These are phyloP conservation scores for Hymenochaete sp. DNA, from an alignment of 1,284 basidiomycete genomes.

Conservation along the genomic window DNA sequence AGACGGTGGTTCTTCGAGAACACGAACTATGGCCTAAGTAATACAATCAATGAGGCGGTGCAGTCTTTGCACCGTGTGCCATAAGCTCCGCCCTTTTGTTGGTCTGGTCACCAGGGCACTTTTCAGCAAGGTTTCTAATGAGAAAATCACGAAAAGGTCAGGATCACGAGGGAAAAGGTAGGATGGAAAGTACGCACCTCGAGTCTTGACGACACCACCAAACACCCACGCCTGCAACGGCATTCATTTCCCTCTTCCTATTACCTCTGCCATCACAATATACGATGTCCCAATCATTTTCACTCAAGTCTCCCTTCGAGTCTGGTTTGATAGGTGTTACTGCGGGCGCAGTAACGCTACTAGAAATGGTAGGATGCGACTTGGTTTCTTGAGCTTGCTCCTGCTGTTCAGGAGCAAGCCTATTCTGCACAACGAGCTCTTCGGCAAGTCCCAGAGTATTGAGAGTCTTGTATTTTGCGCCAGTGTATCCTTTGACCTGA, in stretches of 20 bases:
- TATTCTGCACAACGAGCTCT: conserved; percentile 18
- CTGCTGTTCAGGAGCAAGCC: not conserved
- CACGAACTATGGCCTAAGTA: conserved; percentile 61
- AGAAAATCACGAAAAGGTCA: conserved; percentile 14
- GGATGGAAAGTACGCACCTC: conserved; percentile 34
- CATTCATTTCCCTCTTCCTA: conserved; percentile 46
- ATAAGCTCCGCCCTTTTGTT: conserved; percentile 85
- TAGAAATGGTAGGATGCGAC: not conserved
- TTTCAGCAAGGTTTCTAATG: conserved; percentile 62
- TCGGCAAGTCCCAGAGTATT: conserved; percentile 43
- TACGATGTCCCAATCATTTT: conserved; percentile 40
- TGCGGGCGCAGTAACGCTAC: not conserved
- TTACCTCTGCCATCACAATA: conserved; percentile 77
- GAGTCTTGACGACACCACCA: conserved; percentile 63
- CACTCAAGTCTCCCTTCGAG: conserved; percentile 15
- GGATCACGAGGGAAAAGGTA: conserved; percentile 1
- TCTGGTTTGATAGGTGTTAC: not conserved
- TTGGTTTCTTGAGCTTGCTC: not conserved
- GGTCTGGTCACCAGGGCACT: conserved; percentile 77
- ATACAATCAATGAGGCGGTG: not conserved
- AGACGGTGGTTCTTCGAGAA: conserved; percentile 55
- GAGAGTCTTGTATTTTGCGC: conserved; percentile 61
- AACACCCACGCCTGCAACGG: conserved; percentile 65
- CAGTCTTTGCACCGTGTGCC: conserved; percentile 34
- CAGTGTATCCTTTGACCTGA: conserved; percentile 49